These are phyloP conservation scores for Coemansia brasiliensis DNA, from an alignment of 192 early-diverging fungal species.

Conservation along the genomic window DNA sequence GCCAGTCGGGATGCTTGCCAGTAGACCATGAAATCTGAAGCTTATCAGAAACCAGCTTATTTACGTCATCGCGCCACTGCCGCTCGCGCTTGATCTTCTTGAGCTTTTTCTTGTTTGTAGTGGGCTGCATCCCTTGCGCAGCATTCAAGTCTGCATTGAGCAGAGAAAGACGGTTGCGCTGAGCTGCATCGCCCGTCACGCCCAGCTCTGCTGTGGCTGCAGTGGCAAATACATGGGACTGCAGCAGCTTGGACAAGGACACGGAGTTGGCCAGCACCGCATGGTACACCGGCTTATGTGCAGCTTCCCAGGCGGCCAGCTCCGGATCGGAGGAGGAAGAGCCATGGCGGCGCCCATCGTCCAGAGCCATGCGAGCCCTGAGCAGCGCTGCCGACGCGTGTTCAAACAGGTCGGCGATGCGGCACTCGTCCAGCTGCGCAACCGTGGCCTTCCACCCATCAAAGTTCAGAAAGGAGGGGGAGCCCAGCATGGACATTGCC, in stretches of 20 bases:
- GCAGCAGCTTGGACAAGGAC: constrained; percentile 15
- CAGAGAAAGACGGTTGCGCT: neutral
- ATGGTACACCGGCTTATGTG: constrained; percentile 7
- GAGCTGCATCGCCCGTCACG: constrained; percentile 20
- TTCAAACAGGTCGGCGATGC: constrained; percentile 23
- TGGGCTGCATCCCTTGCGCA: neutral
- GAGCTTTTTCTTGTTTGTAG: constrained; percentile 12
- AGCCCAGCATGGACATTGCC: constrained; percentile 27
- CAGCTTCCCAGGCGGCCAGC: constrained; percentile 5
- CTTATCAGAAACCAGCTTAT: neutral
- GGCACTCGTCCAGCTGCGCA: constrained; percentile 31
- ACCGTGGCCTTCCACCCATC: constrained; percentile 18
- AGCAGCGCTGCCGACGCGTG: constrained; percentile 18
- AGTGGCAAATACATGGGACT: neutral
- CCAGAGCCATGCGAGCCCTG: neutral
- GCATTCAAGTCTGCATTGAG: constrained; percentile 3
- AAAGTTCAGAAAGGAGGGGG: constrained; percentile 35
- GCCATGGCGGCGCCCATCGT: neutral
- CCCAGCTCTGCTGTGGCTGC: constrained; percentile 4
- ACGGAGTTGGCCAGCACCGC: constrained; percentile 29
- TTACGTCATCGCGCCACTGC: constrained; percentile 21
- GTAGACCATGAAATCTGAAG: constrained; percentile 8
- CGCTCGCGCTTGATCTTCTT: constrained; percentile 8
- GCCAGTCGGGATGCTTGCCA: constrained; percentile 31
- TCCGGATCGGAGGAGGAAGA: no score